These are phyloP conservation scores for Fusarium longipes DNA, from an alignment of 2,329 filamentous ascomycete species.

Conservation along the genomic window DNA sequence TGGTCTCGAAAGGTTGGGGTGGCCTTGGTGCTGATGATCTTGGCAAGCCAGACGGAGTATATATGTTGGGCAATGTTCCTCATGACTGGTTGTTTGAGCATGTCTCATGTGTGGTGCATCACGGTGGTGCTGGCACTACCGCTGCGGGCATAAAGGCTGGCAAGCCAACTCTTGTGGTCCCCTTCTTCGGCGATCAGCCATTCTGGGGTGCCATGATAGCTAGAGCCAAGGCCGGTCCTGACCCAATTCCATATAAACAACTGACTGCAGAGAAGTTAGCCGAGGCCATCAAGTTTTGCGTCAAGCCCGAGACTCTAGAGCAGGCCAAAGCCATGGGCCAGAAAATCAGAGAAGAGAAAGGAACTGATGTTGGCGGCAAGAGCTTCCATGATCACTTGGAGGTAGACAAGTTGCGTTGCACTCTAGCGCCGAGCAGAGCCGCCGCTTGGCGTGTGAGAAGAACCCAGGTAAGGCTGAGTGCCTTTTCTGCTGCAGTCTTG, in stretches of 20 bases:
- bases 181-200: slow-evolving; percentile 87
- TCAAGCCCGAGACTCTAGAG: slow-evolving; percentile 68
- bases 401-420: slow-evolving; percentile 74
- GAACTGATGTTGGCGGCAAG: slow-evolving; percentile 70
- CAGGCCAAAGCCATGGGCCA: slow-evolving; percentile 69
- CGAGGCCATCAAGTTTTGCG: slow-evolving; percentile 69
- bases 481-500: slow-evolving; percentile 77
- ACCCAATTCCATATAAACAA: slow-evolving; percentile 75
- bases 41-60: slow-evolving; percentile 78
- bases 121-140: slow-evolving; percentile 89
- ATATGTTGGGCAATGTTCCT: slow-evolving; percentile 86
- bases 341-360: slow-evolving; percentile 74
- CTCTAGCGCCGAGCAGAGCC: slow-evolving; percentile 72
- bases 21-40: slow-evolving; percentile 79
- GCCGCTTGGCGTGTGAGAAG: slow-evolving; percentile 81
- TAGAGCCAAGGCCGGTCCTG: slow-evolving; percentile 76
- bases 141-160: slow-evolving; percentile 86
- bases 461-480: slow-evolving; percentile 74
- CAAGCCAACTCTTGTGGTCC: slow-evolving; percentile 83
- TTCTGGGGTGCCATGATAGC: slow-evolving; percentile 86
- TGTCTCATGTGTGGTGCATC: slow-evolving; percentile 85
- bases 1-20: slow-evolving; percentile 91
- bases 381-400: slow-evolving; percentile 79
- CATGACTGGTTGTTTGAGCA: slow-evolving; percentile 91
- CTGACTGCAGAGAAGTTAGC: slow-evolving; percentile 75